These are phyloP conservation scores for Asterophora lycoperdoides DNA, from an alignment of 768 basidiomycete genomes.

Conservation along the genomic window DNA sequence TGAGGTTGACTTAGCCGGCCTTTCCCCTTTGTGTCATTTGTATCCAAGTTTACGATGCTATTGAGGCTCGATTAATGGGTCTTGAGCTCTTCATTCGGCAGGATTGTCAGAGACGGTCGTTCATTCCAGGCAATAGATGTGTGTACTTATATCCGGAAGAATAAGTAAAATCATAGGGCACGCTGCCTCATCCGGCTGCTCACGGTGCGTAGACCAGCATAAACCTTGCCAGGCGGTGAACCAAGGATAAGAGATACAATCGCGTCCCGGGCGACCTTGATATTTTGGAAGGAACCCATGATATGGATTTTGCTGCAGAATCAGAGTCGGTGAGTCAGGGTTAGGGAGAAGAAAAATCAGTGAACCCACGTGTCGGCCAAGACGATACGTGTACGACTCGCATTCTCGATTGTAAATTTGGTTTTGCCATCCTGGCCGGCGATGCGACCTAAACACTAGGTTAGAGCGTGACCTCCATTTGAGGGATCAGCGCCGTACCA, in stretches of 20 bases:
- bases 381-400: conserved; percentile 95
- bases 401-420: conserved; percentile 97
- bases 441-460: conserved; percentile 67
- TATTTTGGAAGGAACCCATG: conserved; percentile 97
- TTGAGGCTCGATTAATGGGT: too few species aligned
- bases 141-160: conserved; percentile 2
- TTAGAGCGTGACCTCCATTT: conserved; percentile 3
- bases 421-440: conserved; percentile 99
- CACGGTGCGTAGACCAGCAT: conserved; percentile 86
- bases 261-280: conserved; percentile 95
- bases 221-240: conserved; percentile 92
- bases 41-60: too few species aligned
- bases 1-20: too few species aligned
- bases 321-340: conserved; percentile 3
- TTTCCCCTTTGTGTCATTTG: too few species aligned
- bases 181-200: conserved; percentile 93
- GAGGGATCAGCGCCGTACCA: conserved; percentile 41
- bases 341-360: neutral
- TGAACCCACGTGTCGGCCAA: conserved; percentile 88
- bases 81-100: neutral
- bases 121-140: neutral
- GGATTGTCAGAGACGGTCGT: neutral
- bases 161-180: conserved; percentile 50
- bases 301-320: conserved; percentile 90
- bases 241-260: conserved; percentile 94